Evolutionary conservation across 1,139 yeast genomes (phyloP), one percentile per base, ranked within the genome.

Genomic region (Torulaspora globosa): DNA sequence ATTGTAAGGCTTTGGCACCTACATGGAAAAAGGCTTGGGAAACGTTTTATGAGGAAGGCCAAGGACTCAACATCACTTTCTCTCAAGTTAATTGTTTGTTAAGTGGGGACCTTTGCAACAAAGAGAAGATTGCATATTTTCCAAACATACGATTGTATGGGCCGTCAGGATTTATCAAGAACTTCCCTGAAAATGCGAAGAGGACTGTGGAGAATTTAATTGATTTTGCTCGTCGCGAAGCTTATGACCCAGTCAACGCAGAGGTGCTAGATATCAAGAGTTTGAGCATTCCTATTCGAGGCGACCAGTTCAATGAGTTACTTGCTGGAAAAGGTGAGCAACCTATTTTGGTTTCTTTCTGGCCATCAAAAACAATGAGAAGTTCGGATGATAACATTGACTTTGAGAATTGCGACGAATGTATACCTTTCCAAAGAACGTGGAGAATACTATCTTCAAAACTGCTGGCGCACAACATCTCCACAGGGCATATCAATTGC

Each of bases 21-120:
- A 71, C 65, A 3, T 83, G 88, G 88, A 74, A 76, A 45, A 67
- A 71, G 44, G 73, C 88, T 0, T 82, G 77, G 67, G 54, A 67
- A 21, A 62, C 61, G 11, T 74, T 73, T 59, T 60, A 69, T 37
- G 68, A 72, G 51, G 70, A 74, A 39, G 72, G 76, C 6, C 41
- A 48, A 32, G 68, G 64, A 21, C 54, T 74, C 46, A 72, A 74
- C 3, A 72, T 82, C 26, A 70, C 70, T 11, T 78, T 84, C 76
- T 70, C 75, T 47, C 92, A 84, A 59, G 90, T 84, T 18, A 77
- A 84, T 60, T 85, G 94, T 68, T 72, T 82, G 16, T 82, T 75
- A 41, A 76, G 79, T 61, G 90, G 89, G 9, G 92, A 84, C 62
- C 69, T 84, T 43, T 84, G 94, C 65, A 73, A 69, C 12, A 67